phyloP scores from a whole-genome alignment of 768 basidiomycete species.

The Tulasnella sp. region DNA sequence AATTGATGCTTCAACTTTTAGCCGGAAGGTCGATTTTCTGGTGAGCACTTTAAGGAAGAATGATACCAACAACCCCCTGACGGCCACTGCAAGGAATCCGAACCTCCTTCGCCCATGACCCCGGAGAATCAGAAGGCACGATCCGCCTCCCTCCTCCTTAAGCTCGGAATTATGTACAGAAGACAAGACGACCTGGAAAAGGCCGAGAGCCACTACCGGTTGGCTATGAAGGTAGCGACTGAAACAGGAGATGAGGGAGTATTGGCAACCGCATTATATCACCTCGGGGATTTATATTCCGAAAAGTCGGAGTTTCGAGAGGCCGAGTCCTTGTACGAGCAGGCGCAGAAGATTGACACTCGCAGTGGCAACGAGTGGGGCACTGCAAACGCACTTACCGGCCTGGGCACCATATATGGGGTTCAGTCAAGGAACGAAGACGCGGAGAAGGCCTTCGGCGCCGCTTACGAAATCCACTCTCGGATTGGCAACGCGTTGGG shows the following conservation, averaged over 20 bases:
- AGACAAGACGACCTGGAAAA: too few relatives aligned
- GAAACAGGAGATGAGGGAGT: background rate
- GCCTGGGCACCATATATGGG: too few relatives aligned
- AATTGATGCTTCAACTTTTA: background rate
- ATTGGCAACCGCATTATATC: background rate
- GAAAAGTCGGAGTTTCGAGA: background rate
- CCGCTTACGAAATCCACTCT: too few relatives aligned
- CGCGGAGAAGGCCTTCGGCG: too few relatives aligned
- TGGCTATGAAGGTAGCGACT: background rate
- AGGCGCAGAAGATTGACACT: too few relatives aligned
- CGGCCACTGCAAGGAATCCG: background rate
- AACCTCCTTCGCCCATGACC: background rate
- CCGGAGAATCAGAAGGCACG: background rate
- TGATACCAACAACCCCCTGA: background rate
- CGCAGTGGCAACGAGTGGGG: too few relatives aligned
- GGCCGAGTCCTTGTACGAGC: background rate
- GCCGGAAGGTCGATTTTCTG: background rate
- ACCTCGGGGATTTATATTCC: too few relatives aligned
- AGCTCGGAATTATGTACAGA: too few relatives aligned
- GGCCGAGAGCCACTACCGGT: background rate
- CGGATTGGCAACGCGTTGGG: too few relatives aligned
- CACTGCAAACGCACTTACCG: too few relatives aligned
- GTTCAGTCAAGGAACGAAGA: too few relatives aligned
- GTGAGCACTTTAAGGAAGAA: background rate
- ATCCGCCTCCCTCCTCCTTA: too few relatives aligned